Conservation (phyloP, 2,329 filamentous ascomycete species). For the Albifimbria verrucaria region DNA sequence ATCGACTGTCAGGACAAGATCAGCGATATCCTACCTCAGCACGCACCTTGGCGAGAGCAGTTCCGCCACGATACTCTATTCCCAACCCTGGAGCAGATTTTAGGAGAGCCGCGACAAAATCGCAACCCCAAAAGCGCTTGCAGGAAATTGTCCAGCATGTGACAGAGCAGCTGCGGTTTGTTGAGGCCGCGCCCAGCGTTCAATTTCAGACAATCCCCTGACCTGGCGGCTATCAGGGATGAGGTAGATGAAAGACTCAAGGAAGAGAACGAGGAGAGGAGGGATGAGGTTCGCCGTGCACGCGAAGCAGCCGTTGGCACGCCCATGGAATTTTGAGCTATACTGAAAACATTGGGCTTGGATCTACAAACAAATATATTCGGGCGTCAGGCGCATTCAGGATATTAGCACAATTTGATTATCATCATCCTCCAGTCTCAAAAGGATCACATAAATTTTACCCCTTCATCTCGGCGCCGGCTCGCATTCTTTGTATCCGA, state of each 20-base stretch:
- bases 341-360: no score
- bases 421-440: no score
- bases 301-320: slow-evolving; percentile 57
- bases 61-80: slow-evolving; percentile 88
- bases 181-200: slow-evolving; percentile 81
- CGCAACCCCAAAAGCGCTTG: slow-evolving; percentile 75
- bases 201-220: slow-evolving; percentile 79
- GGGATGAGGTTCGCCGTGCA: slow-evolving; percentile 49
- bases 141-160: slow-evolving; percentile 74
- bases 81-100: slow-evolving; percentile 73
- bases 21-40: slow-evolving; percentile 67
- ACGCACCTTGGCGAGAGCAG: slow-evolving; percentile 82
- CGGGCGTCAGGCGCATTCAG: no score
- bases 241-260: slow-evolving; percentile 66
- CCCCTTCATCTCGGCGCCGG: no score
- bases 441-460: no score
- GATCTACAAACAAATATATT: no score
- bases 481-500: no score
- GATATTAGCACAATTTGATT: no score
- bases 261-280: slow-evolving; percentile 59
- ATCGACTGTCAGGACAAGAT: slow-evolving; percentile 72
- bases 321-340: slow-evolving; percentile 51
- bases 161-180: slow-evolving; percentile 80
- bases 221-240: slow-evolving; percentile 64
- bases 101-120: slow-evolving; percentile 69